These are phyloP conservation scores for Dionaea muscipula DNA, from an alignment of 179 eudicot species.

Conservation along the genomic window DNA sequence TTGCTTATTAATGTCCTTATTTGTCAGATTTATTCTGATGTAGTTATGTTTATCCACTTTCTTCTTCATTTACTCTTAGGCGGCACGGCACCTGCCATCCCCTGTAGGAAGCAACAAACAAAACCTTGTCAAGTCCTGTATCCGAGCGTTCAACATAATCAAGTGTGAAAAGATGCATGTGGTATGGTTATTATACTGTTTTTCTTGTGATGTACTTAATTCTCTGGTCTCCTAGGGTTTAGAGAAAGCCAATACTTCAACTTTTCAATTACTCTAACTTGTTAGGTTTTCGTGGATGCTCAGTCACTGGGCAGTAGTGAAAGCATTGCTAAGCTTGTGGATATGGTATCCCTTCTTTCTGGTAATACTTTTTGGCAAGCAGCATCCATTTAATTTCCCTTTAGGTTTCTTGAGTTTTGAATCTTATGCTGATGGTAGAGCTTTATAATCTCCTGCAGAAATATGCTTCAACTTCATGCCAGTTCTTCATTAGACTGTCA, in stretches of 20 bases:
- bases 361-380: slow-evolving; percentile 25
- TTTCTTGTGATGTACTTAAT: not conserved
- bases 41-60: not conserved
- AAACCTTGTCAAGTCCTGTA: slow-evolving; percentile 24
- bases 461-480: slow-evolving; percentile 27
- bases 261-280: slow-evolving; percentile 5
- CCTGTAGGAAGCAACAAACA: slow-evolving; percentile 16
- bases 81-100: slow-evolving; percentile 26
- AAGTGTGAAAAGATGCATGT: slow-evolving; percentile 30
- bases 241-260: not conserved
- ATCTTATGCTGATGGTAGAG: slow-evolving; percentile 5
- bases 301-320: slow-evolving; percentile 20
- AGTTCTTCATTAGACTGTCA: slow-evolving; percentile 47
- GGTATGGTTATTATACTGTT: slow-evolving; percentile 27
- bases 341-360: slow-evolving; percentile 56
- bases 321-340: slow-evolving; percentile 21
- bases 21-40: no score
- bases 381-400: no score
- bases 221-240: not conserved
- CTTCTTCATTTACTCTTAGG: slow-evolving; percentile 29
- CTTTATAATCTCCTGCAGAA: slow-evolving; percentile 24
- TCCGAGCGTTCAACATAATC: slow-evolving; percentile 27
- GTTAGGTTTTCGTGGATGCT: slow-evolving; percentile 42
- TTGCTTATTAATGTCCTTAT: no score
- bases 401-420: not conserved